Evolutionary conservation across 352 stramenopile species (phyloP).

Genomic region (Peronospora belbahrii): DNA sequence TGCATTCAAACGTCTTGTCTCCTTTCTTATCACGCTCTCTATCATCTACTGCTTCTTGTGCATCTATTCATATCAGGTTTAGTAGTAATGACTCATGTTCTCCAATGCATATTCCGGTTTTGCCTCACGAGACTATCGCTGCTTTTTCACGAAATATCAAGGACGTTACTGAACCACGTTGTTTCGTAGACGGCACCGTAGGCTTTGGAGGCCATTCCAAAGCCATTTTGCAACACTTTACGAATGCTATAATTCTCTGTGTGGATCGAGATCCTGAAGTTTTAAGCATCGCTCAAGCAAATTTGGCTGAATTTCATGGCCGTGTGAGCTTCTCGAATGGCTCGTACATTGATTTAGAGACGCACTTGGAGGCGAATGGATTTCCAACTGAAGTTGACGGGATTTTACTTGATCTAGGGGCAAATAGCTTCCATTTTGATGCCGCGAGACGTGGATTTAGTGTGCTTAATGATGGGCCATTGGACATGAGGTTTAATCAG

Average conservation of each 20-base stretch:
- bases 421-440: slow-evolving; percentile 82
- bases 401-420: slow-evolving; percentile 70
- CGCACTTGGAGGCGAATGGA: slow-evolving; percentile 27
- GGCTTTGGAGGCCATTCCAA: slow-evolving; percentile 65
- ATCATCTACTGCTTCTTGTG: slow-evolving; percentile 1
- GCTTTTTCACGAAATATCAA: slow-evolving; percentile 18
- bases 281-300: slow-evolving; percentile 42
- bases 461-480: slow-evolving; percentile 57
- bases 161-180: slow-evolving; percentile 9
- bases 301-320: slow-evolving; percentile 34
- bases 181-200: slow-evolving; percentile 70
- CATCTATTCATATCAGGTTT: not conserved
- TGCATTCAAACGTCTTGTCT: slow-evolving; percentile 2
- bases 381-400: slow-evolving; percentile 54
- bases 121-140: slow-evolving; percentile 47
- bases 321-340: slow-evolving; percentile 52
- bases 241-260: slow-evolving; percentile 54
- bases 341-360: slow-evolving; percentile 50
- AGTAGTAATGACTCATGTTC: slow-evolving; percentile 1
- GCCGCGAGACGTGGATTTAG: slow-evolving; percentile 60
- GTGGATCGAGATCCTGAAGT: slow-evolving; percentile 75
- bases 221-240: slow-evolving; percentile 44
- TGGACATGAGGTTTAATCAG: slow-evolving; percentile 82
- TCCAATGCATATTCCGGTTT: slow-evolving; percentile 46
- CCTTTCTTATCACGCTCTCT: not conserved